These are phyloP conservation scores for Alternaria dauci DNA, from an alignment of 2,329 filamentous ascomycete species.

Conservation along the genomic window DNA sequence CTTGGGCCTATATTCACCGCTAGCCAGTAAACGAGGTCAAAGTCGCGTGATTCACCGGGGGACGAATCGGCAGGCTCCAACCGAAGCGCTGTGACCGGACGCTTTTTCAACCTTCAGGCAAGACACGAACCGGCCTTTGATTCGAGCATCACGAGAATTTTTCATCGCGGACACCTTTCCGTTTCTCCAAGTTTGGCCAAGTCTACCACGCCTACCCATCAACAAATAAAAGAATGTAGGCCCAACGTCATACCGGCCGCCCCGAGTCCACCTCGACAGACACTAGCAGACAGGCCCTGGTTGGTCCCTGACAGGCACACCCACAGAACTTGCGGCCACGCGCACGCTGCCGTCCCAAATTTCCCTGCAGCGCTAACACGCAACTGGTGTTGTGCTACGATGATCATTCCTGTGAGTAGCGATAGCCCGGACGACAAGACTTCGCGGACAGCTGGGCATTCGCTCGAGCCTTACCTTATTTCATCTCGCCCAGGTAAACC, in stretches of 20 bases:
- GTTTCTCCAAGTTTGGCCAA: not conserved
- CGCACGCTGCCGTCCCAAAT: conserved; percentile 1
- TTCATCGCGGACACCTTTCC: not conserved
- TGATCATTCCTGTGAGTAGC: not conserved
- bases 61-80: conserved; percentile 11
- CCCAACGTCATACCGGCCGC: conserved; percentile 7
- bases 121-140: not conserved
- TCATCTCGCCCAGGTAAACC: conserved; percentile 1
- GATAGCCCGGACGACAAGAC: conserved; percentile 1
- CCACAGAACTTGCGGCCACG: conserved; percentile 5
- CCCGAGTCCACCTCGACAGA: not conserved
- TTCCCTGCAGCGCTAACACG: conserved; percentile 1
- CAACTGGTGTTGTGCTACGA: not conserved
- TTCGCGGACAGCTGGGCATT: conserved; percentile 4
- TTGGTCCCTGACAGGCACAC: conserved; percentile 12
- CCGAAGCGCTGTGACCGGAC: conserved; percentile 4
- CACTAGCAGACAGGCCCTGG: conserved; percentile 1
- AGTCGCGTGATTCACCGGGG: conserved; percentile 9
- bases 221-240: conserved; percentile 11
- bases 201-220: not conserved
- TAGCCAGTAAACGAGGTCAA: conserved; percentile 6
- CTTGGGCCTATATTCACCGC: not conserved
- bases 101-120: not conserved
- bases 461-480: conserved; percentile 8
- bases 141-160: conserved; percentile 5